These are phyloP conservation scores for Astragalus membranaceus DNA, from an alignment of 306 rosid genomes.

Conservation along the genomic window DNA sequence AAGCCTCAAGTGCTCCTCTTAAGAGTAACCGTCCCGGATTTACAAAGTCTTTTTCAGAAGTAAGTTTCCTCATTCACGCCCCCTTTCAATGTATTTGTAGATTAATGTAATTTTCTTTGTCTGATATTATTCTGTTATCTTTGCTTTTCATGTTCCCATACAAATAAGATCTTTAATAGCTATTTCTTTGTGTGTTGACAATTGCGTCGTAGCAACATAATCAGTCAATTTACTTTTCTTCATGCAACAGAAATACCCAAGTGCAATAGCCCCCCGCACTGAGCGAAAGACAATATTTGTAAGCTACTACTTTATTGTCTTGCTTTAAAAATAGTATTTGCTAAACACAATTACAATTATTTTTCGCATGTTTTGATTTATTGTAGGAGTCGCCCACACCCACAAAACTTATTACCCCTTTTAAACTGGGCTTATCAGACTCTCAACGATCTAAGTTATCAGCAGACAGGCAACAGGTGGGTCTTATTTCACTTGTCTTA, in stretches of 20 bases:
- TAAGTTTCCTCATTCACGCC: slow-evolving; percentile 29
- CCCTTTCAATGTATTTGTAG: neutral
- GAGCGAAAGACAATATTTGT: slow-evolving; percentile 65
- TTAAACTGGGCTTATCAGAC: slow-evolving; percentile 59
- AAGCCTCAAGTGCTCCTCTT: slow-evolving; percentile 57
- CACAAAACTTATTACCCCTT: slow-evolving; percentile 54
- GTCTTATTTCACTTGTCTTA: slow-evolving; percentile 15
- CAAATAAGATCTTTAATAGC: neutral
- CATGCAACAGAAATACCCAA: slow-evolving; percentile 58
- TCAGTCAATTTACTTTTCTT: slow-evolving; percentile 12
- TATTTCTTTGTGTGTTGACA: slow-evolving; percentile 1
- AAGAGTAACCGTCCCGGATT: slow-evolving; percentile 54
- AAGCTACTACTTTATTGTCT: slow-evolving; percentile 28
- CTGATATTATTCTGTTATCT: neutral
- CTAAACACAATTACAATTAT: neutral
- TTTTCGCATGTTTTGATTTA: slow-evolving; percentile 3
- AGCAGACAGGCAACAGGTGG: slow-evolving; percentile 83
- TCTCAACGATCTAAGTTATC: slow-evolving; percentile 69
- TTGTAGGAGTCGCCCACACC: slow-evolving; percentile 95
- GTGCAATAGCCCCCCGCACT: slow-evolving; percentile 42
- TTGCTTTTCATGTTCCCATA: neutral
- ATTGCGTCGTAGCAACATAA: neutral
- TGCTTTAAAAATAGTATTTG: neutral
- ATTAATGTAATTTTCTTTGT: slow-evolving; percentile 2
- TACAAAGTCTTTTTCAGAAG: slow-evolving; percentile 66